Base-by-base conservation (phyloP, 192 early-diverging fungal species). In the Entomortierella chlamydospora region DNA sequence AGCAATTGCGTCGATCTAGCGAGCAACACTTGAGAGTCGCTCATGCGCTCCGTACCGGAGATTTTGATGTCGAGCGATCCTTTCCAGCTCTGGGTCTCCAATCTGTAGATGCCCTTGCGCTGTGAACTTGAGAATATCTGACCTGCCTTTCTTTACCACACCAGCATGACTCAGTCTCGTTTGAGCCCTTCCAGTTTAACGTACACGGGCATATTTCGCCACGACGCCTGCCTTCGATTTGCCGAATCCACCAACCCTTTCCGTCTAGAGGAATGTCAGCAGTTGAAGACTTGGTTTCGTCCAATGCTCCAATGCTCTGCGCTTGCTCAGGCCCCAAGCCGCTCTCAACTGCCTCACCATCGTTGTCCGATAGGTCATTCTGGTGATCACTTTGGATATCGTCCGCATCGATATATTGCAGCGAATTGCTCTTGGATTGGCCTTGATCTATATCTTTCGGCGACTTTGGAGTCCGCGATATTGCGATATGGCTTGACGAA, bases 241-340 rank as follows among this genome's bases (percentile, higher is more conserved):
- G 73, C 2, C 64, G 64, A 26, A 78, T 59, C 73, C 73, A 78
- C 73, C 73, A 78, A 7, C 73, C 64, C 39, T 69, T 78, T 5
- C 67, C 61, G 8, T 78, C 66, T 11, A 61, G 51, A 8, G 73
- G 73, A 12, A 78, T 70, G 1, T 67, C 67, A 0, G 37, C 26
- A 43, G 54, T 56, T 9, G 66, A 57, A 15, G 73, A 63, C 29
- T 49, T 29, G 1, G 59, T 43, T 61, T 42, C 45, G 5, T 65
- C 63, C 6, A 56, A 51, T 13, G 10, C 15, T 4, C 68, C 20
- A 30, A 11, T 7, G 47, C 41, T 12, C 8, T 7, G 34, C 2
- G 43, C 23, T 3, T 30, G 58, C 4, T n/a, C 23, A 28, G 29
- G 37, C 13, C 29, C 34, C 15, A 10, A 15, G 29, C 12, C 26